Percentiles rank a stretch among this genome's conserved stretches.
These are phyloP conservation scores for Oryza punctata DNA, from an alignment of 176 grass and related monocot genomes.

Conservation along the genomic window DNA sequence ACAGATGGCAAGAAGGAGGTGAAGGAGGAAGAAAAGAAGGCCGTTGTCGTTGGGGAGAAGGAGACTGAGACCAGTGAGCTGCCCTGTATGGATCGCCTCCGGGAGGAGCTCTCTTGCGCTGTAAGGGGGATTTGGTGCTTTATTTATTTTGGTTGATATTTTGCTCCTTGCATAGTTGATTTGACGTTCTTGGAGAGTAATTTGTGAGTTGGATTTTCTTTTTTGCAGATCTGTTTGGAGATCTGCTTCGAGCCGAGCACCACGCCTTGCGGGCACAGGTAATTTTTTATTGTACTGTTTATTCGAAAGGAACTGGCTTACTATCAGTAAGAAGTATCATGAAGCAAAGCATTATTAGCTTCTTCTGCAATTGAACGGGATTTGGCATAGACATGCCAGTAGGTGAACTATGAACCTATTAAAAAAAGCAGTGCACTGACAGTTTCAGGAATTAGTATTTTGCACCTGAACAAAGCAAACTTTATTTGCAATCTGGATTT, in stretches of 20 bases:
- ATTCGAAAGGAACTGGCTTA: background rate
- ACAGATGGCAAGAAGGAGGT: slow-evolving; percentile 37
- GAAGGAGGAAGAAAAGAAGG: slow-evolving; percentile 29
- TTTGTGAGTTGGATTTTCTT: slow-evolving; percentile 19
- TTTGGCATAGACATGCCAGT: too few relatives aligned
- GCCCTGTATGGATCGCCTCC: slow-evolving; percentile 75
- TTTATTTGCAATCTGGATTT: too few relatives aligned
- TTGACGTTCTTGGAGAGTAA: slow-evolving; percentile 1
- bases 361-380: background rate
- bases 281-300: slow-evolving; percentile 9
- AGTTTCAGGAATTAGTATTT: background rate
- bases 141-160: background rate
- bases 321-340: background rate
- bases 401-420: background rate
- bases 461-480: background rate
- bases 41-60: slow-evolving; percentile 28
- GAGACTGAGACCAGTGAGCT: slow-evolving; percentile 25
- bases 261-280: slow-evolving; percentile 84
- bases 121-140: slow-evolving; percentile 40
- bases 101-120: slow-evolving; percentile 92
- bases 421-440: background rate
- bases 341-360: background rate
- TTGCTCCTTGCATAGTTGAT: background rate
- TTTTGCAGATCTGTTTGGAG: slow-evolving; percentile 81
- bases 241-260: slow-evolving; percentile 88